phyloP scores from a whole-genome alignment of 2,329 filamentous ascomycete species.

The Clathrospora elynae region DNA sequence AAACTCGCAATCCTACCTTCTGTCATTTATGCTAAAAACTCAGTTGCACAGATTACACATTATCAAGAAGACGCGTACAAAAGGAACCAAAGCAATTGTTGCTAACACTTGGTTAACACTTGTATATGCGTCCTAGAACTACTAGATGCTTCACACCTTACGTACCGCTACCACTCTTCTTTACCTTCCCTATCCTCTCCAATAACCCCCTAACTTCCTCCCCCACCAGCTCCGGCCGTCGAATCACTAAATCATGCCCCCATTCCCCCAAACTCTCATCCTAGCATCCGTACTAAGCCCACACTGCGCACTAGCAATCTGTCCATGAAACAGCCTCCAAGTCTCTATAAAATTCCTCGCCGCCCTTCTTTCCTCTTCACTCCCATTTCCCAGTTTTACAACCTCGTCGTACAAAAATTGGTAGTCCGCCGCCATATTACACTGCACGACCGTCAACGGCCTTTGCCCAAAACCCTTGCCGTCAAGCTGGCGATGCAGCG shows the following conservation, averaged over 20 bases:
- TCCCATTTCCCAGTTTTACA: constrained; percentile 7
- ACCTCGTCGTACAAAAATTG: constrained; percentile 13
- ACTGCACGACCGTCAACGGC: constrained; percentile 12
- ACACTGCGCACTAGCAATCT: constrained; percentile 10
- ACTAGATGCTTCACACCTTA: too few relatives aligned
- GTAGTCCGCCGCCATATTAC: constrained; percentile 4
- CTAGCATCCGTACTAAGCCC: constrained; percentile 1
- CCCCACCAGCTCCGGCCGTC: constrained; percentile 2
- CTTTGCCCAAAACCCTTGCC: background rate
- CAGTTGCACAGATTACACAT: too few relatives aligned
- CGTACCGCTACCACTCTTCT: too few relatives aligned
- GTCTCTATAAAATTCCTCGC: constrained; percentile 8
- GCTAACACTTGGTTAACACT: too few relatives aligned
- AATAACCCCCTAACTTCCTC: constrained; percentile 2
- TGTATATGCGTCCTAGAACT: too few relatives aligned
- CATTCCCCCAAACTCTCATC: constrained; percentile 1
- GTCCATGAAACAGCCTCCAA: constrained; percentile 4
- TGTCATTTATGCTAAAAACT: too few relatives aligned
- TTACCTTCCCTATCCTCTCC: constrained; percentile 29
- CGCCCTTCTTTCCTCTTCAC: constrained; percentile 6
- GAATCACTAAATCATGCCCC: constrained; percentile 14
- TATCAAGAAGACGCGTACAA: too few relatives aligned
- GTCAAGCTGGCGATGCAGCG: constrained; percentile 9
- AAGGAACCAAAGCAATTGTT: too few relatives aligned
- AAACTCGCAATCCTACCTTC: too few relatives aligned